phyloP scores from a whole-genome alignment of 1,139 yeast species.

The Blastobotrys proliferans region DNA sequence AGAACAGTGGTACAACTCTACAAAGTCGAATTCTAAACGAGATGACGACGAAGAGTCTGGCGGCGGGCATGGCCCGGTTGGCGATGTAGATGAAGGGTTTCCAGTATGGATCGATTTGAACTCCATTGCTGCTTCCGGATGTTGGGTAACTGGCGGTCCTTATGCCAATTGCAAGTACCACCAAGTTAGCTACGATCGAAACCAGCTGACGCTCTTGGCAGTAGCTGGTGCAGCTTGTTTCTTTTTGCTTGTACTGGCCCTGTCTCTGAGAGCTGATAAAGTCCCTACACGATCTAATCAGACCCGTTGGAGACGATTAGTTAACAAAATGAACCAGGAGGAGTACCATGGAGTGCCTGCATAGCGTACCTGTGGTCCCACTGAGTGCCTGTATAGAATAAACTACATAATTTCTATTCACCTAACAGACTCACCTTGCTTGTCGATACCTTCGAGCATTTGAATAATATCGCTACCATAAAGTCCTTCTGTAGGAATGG shows the following conservation, averaged over 20 bases:
- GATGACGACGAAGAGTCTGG: not conserved
- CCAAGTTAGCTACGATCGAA: constrained; percentile 45
- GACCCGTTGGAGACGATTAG: constrained; percentile 50
- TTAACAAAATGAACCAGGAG: constrained; percentile 43
- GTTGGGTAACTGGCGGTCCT: constrained; percentile 89
- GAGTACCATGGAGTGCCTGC: constrained; percentile 68
- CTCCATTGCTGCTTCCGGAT: constrained; percentile 64
- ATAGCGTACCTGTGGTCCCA: no score
- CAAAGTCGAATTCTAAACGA: not conserved
- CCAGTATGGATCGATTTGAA: constrained; percentile 79
- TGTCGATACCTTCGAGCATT: constrained; percentile 45
- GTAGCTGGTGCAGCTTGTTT: constrained; percentile 62
- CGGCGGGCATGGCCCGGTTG: constrained; percentile 7
- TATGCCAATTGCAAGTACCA: constrained; percentile 76
- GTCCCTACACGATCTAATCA: constrained; percentile 55
- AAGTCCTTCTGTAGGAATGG: constrained; percentile 29
- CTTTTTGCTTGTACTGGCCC: constrained; percentile 42
- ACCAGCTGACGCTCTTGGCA: constrained; percentile 59
- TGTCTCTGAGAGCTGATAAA: constrained; percentile 32
- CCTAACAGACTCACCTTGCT: constrained; percentile 24
- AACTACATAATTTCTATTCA: constrained; percentile 9
- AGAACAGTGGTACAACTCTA: constrained; percentile 16
- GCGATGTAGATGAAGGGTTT: constrained; percentile 6
- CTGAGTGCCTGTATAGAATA: not conserved
- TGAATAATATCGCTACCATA: constrained; percentile 56